Conservation (phyloP, 208 protist species). For the Leishmania major region DNA sequence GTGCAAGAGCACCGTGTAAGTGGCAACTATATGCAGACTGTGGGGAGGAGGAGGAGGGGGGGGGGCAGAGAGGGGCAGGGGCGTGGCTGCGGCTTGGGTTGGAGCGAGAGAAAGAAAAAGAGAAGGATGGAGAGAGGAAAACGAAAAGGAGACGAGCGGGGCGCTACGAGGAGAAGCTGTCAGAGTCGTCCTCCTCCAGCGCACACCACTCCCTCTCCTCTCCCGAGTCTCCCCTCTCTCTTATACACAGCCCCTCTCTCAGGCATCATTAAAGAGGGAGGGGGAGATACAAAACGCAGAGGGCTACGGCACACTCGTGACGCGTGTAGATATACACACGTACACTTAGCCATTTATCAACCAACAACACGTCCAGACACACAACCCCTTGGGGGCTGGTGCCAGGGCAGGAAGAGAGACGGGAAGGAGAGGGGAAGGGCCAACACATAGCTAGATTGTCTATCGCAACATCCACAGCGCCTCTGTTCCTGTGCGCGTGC, state of each 20-base stretch:
- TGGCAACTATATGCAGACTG: not conserved
- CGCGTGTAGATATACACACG: not conserved
- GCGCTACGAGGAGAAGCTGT: not conserved
- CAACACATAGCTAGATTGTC: not conserved
- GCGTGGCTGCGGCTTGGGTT: no score
- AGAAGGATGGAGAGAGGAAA: not conserved
- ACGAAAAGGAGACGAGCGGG: not conserved
- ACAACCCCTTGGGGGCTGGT: not conserved
- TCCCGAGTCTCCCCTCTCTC: not conserved
- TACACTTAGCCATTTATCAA: not conserved
- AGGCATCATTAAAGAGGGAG: not conserved
- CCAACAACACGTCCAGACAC: not conserved
- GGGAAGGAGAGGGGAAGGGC: not conserved
- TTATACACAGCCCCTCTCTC: not conserved
- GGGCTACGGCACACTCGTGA: not conserved
- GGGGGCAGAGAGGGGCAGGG: not conserved
- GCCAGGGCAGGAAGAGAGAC: not conserved
- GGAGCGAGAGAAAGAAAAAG: not conserved
- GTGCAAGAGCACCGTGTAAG: not conserved
- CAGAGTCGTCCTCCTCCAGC: not conserved
- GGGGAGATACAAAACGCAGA: not conserved
- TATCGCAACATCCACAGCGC: not conserved
- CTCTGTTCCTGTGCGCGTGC: not conserved
- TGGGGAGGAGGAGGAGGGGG: not conserved
- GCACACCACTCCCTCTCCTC: not conserved